phyloP scores from a whole-genome alignment of 2,329 filamentous ascomycete genomes.

The Arthrobotrys musiformis region DNA sequence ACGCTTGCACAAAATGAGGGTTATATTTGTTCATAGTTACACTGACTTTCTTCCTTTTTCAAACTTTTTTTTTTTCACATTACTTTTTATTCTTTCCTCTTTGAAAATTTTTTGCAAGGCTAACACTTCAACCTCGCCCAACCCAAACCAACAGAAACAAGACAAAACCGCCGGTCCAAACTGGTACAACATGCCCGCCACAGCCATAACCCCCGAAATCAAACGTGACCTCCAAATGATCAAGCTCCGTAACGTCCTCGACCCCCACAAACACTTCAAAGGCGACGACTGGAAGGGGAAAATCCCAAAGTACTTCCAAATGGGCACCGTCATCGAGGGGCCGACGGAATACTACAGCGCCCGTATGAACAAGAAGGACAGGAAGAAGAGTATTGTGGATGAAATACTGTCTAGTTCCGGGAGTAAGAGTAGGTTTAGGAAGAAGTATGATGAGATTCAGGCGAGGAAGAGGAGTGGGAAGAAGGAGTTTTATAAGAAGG shows the following conservation, averaged over 20 bases:
- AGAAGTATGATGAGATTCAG: slow-evolving; percentile 88
- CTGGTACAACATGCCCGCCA: slow-evolving; percentile 90
- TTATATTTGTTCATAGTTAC: slow-evolving; percentile 77
- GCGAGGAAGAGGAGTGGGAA: slow-evolving; percentile 84
- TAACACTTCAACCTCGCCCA: slow-evolving; percentile 16
- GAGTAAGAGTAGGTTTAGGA: slow-evolving; percentile 77
- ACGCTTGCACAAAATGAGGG: slow-evolving; percentile 76
- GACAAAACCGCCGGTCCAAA: slow-evolving; percentile 77
- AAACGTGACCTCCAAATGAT: slow-evolving; percentile 90
- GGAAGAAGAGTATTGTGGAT: slow-evolving; percentile 86
- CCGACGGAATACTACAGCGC: slow-evolving; percentile 86
- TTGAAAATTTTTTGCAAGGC: not conserved
- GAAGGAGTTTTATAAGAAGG: slow-evolving; percentile 85
- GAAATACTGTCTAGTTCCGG: slow-evolving; percentile 79
- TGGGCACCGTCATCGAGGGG: slow-evolving; percentile 88
- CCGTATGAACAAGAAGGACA: slow-evolving; percentile 84
- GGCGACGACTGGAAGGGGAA: slow-evolving; percentile 77
- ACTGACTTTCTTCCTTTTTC: slow-evolving; percentile 66
- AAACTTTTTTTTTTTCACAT: not conserved
- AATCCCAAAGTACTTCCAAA: slow-evolving; percentile 84
- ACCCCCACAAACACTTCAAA: slow-evolving; percentile 90
- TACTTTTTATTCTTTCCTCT: not conserved
- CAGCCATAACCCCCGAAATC: slow-evolving; percentile 82
- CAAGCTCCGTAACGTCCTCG: slow-evolving; percentile 86
- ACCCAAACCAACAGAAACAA: slow-evolving; percentile 56